Evolutionary conservation across 331 rosid species (phyloP).

Genomic region (Pyrus hybrid): DNA sequence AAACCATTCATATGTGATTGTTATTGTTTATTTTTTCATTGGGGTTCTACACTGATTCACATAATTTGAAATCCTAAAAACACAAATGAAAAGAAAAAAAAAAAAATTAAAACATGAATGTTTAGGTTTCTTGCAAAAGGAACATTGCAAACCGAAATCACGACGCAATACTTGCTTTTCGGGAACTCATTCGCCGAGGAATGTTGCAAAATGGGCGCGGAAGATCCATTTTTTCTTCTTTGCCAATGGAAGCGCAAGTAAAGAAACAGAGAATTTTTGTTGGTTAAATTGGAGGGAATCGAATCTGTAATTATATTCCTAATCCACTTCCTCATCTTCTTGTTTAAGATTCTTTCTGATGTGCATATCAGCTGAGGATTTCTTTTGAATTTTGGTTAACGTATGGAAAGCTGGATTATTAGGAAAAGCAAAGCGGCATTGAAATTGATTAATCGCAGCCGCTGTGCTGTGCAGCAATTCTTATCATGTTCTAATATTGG

Average conservation of each 20-base stretch:
- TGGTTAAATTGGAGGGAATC: background rate
- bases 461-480: background rate
- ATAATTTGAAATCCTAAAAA: too few relatives aligned
- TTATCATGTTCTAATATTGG: background rate
- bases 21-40: too few relatives aligned
- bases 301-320: background rate
- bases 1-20: background rate
- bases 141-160: too few relatives aligned
- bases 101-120: too few relatives aligned
- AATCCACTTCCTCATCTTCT: background rate
- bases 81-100: too few relatives aligned
- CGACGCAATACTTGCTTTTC: too few relatives aligned
- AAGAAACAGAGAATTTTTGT: background rate
- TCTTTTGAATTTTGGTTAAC: background rate
- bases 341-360: background rate
- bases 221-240: background rate
- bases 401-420: background rate
- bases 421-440: background rate
- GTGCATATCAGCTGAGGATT: background rate
- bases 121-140: too few relatives aligned
- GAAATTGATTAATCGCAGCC: background rate
- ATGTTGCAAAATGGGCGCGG: background rate
- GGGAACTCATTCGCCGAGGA: background rate
- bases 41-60: background rate
- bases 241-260: background rate